Evolutionary conservation across 345 rosid species (phyloP).

Genomic region (Raphanus sativus): DNA sequence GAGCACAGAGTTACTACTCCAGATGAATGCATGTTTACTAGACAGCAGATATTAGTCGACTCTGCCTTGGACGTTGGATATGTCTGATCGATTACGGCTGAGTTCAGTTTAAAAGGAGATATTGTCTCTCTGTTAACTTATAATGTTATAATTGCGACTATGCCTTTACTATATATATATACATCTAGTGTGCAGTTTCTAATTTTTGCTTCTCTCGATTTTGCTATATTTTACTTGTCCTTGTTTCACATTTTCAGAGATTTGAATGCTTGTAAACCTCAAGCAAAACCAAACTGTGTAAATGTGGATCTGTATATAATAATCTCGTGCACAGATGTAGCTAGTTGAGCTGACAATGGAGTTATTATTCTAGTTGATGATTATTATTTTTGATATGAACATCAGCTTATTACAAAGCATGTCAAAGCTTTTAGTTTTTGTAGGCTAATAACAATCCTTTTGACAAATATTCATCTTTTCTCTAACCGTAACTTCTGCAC

Average conservation of each 20-base stretch:
- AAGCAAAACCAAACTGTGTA: background rate
- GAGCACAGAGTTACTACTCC: constrained; percentile 12
- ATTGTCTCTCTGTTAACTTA: constrained; percentile 37
- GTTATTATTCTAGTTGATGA: background rate
- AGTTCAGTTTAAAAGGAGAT: constrained; percentile 38
- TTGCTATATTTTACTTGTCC: constrained; percentile 5
- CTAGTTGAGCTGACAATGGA: background rate
- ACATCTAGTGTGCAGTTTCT: constrained; percentile 47
- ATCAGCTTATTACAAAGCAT: constrained; percentile 1
- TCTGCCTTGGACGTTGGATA: constrained; percentile 41
- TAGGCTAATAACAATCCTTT: background rate
- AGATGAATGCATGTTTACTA: constrained; percentile 28
- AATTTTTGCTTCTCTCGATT: constrained; percentile 13
- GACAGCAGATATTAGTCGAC: constrained; percentile 43
- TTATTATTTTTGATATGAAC: constrained; percentile 6
- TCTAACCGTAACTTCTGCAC: constrained; percentile 26
- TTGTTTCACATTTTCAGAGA: background rate
- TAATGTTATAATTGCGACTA: constrained; percentile 35
- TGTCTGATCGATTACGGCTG: constrained; percentile 36
- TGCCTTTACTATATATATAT: constrained; percentile 35
- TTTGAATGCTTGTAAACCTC: background rate
- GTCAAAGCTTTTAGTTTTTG: constrained; percentile 4
- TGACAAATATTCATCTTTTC: background rate
- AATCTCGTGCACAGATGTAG: background rate
- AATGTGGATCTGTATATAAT: constrained; percentile 4